Evolutionary conservation across 2,329 filamentous ascomycete genomes (phyloP), one percentile per base, ranked within the genome.

Genomic region (Cercospora sojina): DNA sequence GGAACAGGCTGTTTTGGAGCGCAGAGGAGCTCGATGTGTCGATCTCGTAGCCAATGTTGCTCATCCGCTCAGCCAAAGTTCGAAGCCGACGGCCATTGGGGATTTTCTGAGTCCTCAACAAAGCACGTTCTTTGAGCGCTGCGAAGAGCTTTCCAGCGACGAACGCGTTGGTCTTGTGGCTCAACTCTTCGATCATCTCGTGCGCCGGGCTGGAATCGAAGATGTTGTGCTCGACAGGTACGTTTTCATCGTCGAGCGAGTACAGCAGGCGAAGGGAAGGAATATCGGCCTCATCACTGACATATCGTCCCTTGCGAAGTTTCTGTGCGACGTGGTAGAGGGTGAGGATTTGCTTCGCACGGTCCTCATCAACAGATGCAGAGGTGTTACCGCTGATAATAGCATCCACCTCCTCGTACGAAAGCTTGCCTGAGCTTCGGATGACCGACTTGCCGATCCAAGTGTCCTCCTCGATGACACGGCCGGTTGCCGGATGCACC

Each of bases 241-340:
- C 92, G 79, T 98, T 98, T 84, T 99, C 95, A 73, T 99, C 95
- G 73, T 99, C 95, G 47, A 98, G 86, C 80, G 97, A 93, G 80
- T 97, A 93, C 68, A 98, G 84, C 56, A 99, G 86, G 65, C 95
- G 91, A 61, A 99, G 87, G 47, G 94, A 90, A 35, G 93, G 91
- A 73, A 97, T 91, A 12, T 91, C 88, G 70, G 91, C 88, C 38
- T 91, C 90, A 61, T 93, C 90, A 27, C 75, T 77, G 64, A 91
- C 91, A 66, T 97, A 90, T 67, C 95, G 91, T 59, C 88, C 85
- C 80, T 97, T 92, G 51, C 93, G 90, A 85, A 98, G 96, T 79
- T 95, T 97, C 76, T 93, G 90, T 5, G 93, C 88, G 70, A 97
- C 87, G 71, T 88, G 86, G 77, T 91, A 89, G 63, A 97, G 87